A percentile compares a stretch with the other conserved stretches of the same genome.
Evolutionary conservation across 2,329 filamentous ascomycete species (phyloP).

Genomic region (Trichocomaceae sp.): DNA sequence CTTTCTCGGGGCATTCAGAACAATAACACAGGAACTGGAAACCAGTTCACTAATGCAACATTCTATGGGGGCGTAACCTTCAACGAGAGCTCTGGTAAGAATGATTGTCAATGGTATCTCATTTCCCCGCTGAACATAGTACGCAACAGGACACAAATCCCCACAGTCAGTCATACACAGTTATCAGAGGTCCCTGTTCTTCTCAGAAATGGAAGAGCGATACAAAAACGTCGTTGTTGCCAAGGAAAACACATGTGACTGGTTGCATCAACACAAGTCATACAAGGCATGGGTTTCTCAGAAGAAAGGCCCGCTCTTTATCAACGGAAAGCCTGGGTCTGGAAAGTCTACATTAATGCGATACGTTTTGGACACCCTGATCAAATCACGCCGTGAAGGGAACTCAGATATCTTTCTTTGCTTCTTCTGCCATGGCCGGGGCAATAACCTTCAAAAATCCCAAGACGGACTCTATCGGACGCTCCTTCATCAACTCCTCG

Average conservation of each 20-base stretch:
- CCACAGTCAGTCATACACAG: not conserved
- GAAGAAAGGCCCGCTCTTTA: not conserved
- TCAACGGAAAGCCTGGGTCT: not conserved
- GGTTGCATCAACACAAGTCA: not conserved
- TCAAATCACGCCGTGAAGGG: not conserved
- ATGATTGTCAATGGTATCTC: not conserved
- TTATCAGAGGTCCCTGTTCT: not conserved
- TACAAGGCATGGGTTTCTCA: not conserved
- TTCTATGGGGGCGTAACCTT: not conserved
- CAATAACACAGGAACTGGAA: not conserved
- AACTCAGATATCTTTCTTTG: not conserved
- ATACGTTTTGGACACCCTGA: not conserved
- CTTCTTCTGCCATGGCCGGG: not conserved
- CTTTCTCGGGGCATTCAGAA: not conserved
- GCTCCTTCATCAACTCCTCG: not conserved
- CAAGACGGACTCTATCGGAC: not conserved
- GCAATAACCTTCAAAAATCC: not conserved
- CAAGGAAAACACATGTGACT: not conserved
- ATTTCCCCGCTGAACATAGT: not conserved
- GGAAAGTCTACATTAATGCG: not conserved
- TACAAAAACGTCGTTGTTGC: not conserved
- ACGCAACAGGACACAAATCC: not conserved
- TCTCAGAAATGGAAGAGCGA: not conserved
- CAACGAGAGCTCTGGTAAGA: not conserved
- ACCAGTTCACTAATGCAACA: not conserved